Percentiles rank a stretch among this genome's conserved stretches.
Evolutionary conservation across 1,284 basidiomycete species (phyloP).

Genomic region (Mycena sp.): DNA sequence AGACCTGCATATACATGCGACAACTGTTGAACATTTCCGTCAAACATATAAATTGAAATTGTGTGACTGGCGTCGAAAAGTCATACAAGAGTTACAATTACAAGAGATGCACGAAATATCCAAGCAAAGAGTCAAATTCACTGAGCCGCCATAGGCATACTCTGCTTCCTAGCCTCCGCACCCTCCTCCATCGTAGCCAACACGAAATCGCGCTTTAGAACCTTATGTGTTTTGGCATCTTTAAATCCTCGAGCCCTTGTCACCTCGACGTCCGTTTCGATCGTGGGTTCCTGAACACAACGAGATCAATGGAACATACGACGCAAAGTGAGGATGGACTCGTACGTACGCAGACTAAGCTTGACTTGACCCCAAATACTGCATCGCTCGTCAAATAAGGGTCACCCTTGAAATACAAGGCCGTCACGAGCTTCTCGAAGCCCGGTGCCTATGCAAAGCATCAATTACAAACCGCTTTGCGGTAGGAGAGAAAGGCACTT

Average conservation of each 20-base stretch:
- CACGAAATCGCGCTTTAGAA: slow-evolving; percentile 69
- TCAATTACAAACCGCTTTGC: not conserved
- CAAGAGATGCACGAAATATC: not conserved
- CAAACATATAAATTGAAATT: too few species aligned
- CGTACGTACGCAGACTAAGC: slow-evolving; percentile 50
- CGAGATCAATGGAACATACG: not conserved
- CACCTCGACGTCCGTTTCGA: slow-evolving; percentile 61
- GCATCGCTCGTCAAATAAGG: slow-evolving; percentile 72
- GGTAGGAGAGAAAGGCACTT: slow-evolving; percentile 44
- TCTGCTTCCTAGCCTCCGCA: slow-evolving; percentile 42
- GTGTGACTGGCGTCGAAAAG: too few species aligned
- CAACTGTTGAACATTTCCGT: too few species aligned
- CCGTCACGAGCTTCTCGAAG: slow-evolving; percentile 77
- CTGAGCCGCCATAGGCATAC: not conserved
- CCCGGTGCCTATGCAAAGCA: slow-evolving; percentile 57
- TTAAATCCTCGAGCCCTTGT: slow-evolving; percentile 70
- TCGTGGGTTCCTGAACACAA: slow-evolving; percentile 52
- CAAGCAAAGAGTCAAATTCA: not conserved
- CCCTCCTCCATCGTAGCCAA: slow-evolving; percentile 65
- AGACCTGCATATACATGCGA: not conserved
- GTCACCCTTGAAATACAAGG: slow-evolving; percentile 80
- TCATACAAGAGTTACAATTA: too few species aligned
- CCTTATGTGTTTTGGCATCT: slow-evolving; percentile 65
- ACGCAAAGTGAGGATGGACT: not conserved
- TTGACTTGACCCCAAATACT: slow-evolving; percentile 84